Base-by-base conservation (phyloP, 2,329 filamentous ascomycete genomes). In the Catunica adiposa region DNA sequence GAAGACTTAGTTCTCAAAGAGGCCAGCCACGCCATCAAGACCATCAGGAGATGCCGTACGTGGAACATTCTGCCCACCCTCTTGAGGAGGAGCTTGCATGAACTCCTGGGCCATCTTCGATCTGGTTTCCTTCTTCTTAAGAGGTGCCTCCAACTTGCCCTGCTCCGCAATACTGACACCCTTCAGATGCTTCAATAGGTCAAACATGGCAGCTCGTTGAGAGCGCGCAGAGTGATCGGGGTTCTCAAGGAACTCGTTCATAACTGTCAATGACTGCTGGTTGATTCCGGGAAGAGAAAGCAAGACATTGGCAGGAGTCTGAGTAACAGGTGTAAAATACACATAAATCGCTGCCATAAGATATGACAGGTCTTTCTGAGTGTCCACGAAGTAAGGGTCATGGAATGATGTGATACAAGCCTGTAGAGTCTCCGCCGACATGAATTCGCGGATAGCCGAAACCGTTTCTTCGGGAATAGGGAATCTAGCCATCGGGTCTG, bases 311-410 rank as follows among this genome's bases (percentile, higher is more conserved):
- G 82, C 75, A 0, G 89, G 87, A 0, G 85, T 92, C 5, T 73
- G 64, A 6, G 84, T 89, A 31, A 78, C 68, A 0, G 78, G 72
- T 11, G 80, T 79, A 65, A 95, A 95, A 59, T 85, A 78, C 7
- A 84, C 77, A 62, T 95, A 75, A 59, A 97, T 92, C 3, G 83
- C 79, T 0, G 89, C 89, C 59, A 98, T 95, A 38, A 97, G 74
- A 22, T 82, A 79, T 0, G 89, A 90, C 22, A 98, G 76, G 53
- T 98, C 89, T 65, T 89, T 90, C 64, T 98, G 92, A 60, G 94
- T 79, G 62, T 98, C 92, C 34, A 96, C 89, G 68, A 97, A 98
- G 68, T 97, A 96, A 0, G 88, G 83, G 62, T 98, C 92, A 68
- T 97, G 86, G 53, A 98, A 80, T 1, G 86, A 94, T 1, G 83